phyloP scores from a whole-genome alignment of 371 early-diverging fungal species.

The Actinomucor elegans region DNA sequence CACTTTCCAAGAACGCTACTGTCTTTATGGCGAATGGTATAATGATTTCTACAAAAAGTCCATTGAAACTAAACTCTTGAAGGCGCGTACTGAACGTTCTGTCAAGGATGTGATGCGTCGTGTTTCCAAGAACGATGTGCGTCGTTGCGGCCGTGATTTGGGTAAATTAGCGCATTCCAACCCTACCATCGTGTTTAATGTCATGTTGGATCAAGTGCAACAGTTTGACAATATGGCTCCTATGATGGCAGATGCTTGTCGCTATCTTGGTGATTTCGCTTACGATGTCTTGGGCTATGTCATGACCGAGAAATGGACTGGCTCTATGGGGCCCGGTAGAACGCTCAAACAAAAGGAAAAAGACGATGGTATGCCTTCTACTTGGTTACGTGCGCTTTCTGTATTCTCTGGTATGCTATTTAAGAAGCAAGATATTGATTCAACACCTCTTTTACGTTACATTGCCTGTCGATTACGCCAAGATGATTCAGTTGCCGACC shows the following conservation, averaged over 20 bases:
- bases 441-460: conserved; percentile 66
- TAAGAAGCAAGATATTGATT: conserved; percentile 70
- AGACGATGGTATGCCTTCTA: conserved; percentile 53
- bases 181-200: conserved; percentile 76
- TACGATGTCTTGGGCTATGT: conserved; percentile 82
- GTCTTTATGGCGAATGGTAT: conserved; percentile 85
- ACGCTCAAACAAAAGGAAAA: conserved; percentile 51
- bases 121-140: conserved; percentile 79
- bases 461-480: conserved; percentile 61
- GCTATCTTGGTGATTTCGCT: conserved; percentile 81
- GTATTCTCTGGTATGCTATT: conserved; percentile 73
- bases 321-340: conserved; percentile 47
- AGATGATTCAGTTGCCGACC: conserved; percentile 49
- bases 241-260: conserved; percentile 83
- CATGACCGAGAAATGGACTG: conserved; percentile 70
- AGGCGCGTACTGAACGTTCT: conserved; percentile 59
- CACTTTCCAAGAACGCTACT: conserved; percentile 67
- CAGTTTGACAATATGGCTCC: conserved; percentile 85
- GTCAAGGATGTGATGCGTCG: conserved; percentile 71
- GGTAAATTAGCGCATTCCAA: conserved; percentile 83
- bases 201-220: conserved; percentile 78
- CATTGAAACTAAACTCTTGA: conserved; percentile 46
- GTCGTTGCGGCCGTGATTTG: conserved; percentile 79
- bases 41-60: conserved; percentile 54
- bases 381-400: conserved; percentile 65